Percentiles rank a stretch among this genome's conserved stretches.
phyloP scores from a whole-genome alignment of 1,139 yeast genomes.

The Taiozyma sp. region DNA sequence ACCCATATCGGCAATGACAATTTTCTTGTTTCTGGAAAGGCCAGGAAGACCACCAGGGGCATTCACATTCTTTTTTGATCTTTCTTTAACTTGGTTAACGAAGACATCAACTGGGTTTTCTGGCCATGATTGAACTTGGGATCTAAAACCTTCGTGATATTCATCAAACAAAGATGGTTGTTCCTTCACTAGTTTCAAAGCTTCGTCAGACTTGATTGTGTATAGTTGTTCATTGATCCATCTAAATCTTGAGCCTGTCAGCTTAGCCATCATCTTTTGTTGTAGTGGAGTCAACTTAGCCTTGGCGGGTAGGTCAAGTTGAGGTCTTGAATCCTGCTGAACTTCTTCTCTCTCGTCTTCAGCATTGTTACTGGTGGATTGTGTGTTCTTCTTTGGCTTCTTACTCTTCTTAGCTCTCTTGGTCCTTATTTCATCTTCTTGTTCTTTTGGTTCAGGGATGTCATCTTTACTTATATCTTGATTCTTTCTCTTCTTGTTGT shows the following conservation, averaged over 20 bases:
- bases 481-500: slow-evolving; percentile 28
- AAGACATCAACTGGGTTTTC: slow-evolving; percentile 93
- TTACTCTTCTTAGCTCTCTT: slow-evolving; percentile 6
- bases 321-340: slow-evolving; percentile 11
- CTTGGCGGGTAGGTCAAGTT: slow-evolving; percentile 18
- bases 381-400: neutral
- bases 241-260: slow-evolving; percentile 91
- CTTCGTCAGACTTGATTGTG: slow-evolving; percentile 76
- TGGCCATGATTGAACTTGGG: slow-evolving; percentile 97
- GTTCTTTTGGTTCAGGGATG: neutral
- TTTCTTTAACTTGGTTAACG: slow-evolving; percentile 61
- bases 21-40: slow-evolving; percentile 39
- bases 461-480: slow-evolving; percentile 4
- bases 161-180: slow-evolving; percentile 92
- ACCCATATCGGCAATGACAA: slow-evolving; percentile 95
- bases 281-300: slow-evolving; percentile 82
- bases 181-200: slow-evolving; percentile 63
- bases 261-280: slow-evolving; percentile 91
- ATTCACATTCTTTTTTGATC: slow-evolving; percentile 65
- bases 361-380: neutral
- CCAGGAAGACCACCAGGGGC: slow-evolving; percentile 97
- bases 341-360: slow-evolving; percentile 1
- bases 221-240: slow-evolving; percentile 97
- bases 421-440: slow-evolving; percentile 4
- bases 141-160: slow-evolving; percentile 91